A percentile compares a stretch with the other conserved stretches of the same genome.
These are phyloP conservation scores for Pythium diclinum DNA, from an alignment of 352 stramenopile genomes.

Conservation along the genomic window DNA sequence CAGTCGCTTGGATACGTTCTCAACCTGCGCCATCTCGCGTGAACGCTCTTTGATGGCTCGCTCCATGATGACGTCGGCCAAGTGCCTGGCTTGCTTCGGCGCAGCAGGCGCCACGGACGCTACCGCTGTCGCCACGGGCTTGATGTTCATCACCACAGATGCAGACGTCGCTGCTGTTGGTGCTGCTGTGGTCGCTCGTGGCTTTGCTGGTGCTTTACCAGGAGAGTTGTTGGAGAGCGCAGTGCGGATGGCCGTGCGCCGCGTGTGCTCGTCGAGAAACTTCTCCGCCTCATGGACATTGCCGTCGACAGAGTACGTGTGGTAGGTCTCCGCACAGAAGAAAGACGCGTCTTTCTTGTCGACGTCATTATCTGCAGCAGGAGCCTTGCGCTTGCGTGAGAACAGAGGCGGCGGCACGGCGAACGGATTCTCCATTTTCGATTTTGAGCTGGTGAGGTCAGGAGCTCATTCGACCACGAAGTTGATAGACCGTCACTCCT, in stretches of 20 bases:
- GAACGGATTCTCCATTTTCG: conserved; percentile 38
- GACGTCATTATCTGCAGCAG: neutral
- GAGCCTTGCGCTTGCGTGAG: conserved; percentile 41
- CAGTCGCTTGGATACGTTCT: conserved; percentile 41
- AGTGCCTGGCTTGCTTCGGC: conserved; percentile 24
- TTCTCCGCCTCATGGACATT: conserved; percentile 15
- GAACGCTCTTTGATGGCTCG: conserved; percentile 22
- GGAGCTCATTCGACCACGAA: neutral
- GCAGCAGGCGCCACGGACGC: neutral
- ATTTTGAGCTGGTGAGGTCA: neutral
- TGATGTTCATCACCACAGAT: conserved; percentile 10
- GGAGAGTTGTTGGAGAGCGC: neutral
- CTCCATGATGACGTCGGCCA: conserved; percentile 36
- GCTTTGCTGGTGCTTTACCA: neutral
- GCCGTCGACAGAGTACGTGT: conserved; percentile 21
- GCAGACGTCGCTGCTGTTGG: neutral
- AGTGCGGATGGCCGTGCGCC: conserved; percentile 7
- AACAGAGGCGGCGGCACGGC: conserved; percentile 42
- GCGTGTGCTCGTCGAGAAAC: conserved; percentile 14
- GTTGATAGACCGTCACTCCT: neutral
- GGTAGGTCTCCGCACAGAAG: conserved; percentile 41
- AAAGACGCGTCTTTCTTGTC: conserved; percentile 20
- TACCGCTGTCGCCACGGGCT: conserved; percentile 10
- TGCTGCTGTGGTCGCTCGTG: neutral
- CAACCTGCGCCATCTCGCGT: conserved; percentile 12